Evolutionary conservation across 768 basidiomycete species (phyloP).

Genomic region (Dendrothele bispora): DNA sequence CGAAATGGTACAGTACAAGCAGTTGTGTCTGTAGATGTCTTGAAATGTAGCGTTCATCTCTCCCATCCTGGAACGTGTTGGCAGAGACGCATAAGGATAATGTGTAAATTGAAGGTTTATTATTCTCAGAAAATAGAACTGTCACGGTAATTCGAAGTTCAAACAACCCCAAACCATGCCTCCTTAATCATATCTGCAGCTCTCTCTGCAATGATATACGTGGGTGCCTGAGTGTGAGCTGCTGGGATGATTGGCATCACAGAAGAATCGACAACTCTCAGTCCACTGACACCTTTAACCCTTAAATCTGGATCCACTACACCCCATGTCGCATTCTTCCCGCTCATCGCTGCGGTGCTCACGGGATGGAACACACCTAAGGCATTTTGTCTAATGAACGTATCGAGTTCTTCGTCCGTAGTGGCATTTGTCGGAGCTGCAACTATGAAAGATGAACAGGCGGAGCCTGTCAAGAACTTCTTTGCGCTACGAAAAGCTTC

Average conservation of each 20-base stretch:
- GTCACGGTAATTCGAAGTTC: too few relatives aligned
- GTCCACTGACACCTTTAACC: conserved; percentile 29
- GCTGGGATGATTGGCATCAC: conserved; percentile 23
- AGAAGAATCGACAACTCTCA: conserved; percentile 36
- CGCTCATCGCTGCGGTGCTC: conserved; percentile 30
- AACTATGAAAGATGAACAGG: conserved; percentile 15
- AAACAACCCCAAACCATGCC: too few relatives aligned
- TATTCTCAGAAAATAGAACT: too few relatives aligned
- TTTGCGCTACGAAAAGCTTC: conserved; percentile 12
- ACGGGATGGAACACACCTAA: conserved; percentile 22
- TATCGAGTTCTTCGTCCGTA: conserved; percentile 10
- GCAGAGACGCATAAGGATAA: too few relatives aligned
- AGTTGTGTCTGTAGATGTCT: too few relatives aligned
- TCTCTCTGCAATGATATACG: conserved; percentile 21
- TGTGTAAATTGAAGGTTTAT: too few relatives aligned
- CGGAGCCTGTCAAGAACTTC: conserved; percentile 9
- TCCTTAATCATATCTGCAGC: conserved; percentile 23
- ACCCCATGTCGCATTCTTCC: conserved; percentile 20
- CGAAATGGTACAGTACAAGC: too few relatives aligned
- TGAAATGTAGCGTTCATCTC: too few relatives aligned
- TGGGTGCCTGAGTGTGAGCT: conserved; percentile 17
- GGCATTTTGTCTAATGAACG: conserved; percentile 11
- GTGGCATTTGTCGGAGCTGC: conserved; percentile 7
- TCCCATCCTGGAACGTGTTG: too few relatives aligned
- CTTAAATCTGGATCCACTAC: conserved; percentile 32